Conservation (phyloP, 345 rosid species). For the Garcia nutans region DNA sequence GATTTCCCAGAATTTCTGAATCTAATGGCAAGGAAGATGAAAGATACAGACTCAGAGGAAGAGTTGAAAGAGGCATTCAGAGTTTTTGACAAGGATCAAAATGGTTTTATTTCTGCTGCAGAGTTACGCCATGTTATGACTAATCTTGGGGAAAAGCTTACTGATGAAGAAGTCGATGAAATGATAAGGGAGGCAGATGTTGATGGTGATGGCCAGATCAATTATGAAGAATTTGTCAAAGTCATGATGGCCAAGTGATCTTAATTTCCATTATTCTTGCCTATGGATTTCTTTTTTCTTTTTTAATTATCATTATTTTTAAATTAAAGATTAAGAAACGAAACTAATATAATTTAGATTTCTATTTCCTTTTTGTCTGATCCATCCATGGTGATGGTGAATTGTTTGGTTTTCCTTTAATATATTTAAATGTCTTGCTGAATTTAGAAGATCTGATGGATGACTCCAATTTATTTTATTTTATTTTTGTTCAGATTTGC, state of each 20-base stretch:
- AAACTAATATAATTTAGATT: too few species aligned
- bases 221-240: neutral
- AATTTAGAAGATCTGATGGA: too few species aligned
- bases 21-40: neutral
- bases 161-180: neutral
- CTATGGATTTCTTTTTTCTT: neutral
- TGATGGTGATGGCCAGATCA: neutral
- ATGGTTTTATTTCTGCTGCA: neutral
- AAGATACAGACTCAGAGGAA: neutral
- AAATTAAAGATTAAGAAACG: too few species aligned
- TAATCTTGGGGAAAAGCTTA: neutral
- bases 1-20: neutral
- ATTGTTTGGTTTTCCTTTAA: too few species aligned
- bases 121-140: neutral
- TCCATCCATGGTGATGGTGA: too few species aligned
- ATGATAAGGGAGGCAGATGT: neutral
- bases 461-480: too few species aligned
- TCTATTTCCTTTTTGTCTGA: too few species aligned
- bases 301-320: too few species aligned
- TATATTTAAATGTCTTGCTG: too few species aligned
- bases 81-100: neutral
- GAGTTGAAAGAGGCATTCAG: neutral
- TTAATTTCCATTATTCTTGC: neutral
- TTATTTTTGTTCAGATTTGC: too few species aligned
- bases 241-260: neutral